Conservation (phyloP, 2,329 filamentous ascomycete genomes). For the Aspergillus sp. region DNA sequence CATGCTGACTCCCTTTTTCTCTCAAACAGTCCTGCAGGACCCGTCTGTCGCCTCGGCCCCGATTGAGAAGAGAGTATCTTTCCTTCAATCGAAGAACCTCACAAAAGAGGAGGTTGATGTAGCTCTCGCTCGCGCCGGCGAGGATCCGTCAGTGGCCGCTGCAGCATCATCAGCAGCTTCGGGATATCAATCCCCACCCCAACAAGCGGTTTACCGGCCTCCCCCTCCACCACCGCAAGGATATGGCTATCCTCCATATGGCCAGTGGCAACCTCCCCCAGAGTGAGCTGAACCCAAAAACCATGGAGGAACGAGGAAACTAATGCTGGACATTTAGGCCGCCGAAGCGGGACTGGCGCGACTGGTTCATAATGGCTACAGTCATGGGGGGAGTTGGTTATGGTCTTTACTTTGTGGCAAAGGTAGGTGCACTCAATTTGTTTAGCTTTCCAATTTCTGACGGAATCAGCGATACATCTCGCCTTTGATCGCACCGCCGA, state of each 20-base stretch:
- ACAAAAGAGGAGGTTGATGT: conserved; percentile 92
- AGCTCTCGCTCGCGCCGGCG: conserved; percentile 73
- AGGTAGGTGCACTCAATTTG: conserved; percentile 55
- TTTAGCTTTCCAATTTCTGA: conserved; percentile 14
- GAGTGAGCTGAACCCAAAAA: conserved; percentile 43
- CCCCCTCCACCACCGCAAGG: conserved; percentile 43
- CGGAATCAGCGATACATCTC: conserved; percentile 74
- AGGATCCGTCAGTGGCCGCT: conserved; percentile 50
- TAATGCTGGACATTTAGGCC: conserved; percentile 36
- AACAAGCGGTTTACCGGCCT: conserved; percentile 39
- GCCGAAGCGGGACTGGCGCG: conserved; percentile 88
- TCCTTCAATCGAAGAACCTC: conserved; percentile 93
- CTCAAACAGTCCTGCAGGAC: conserved; percentile 76
- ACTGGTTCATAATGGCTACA: conserved; percentile 99
- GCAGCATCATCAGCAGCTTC: conserved; percentile 49
- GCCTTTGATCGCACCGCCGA: conserved; percentile 88
- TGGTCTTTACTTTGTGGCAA: conserved; percentile 82
- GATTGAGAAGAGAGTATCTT: conserved; percentile 89
- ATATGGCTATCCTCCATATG: conserved; percentile 54
- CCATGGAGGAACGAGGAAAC: neutral
- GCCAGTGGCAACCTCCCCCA: conserved; percentile 55
- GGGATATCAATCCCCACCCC: conserved; percentile 46
- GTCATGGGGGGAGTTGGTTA: conserved; percentile 88
- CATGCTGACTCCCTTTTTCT: conserved; percentile 16
- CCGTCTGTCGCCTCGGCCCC: conserved; percentile 85